Conservation (phyloP, 495 filamentous ascomycete genomes). For the Penicillium daleae region DNA sequence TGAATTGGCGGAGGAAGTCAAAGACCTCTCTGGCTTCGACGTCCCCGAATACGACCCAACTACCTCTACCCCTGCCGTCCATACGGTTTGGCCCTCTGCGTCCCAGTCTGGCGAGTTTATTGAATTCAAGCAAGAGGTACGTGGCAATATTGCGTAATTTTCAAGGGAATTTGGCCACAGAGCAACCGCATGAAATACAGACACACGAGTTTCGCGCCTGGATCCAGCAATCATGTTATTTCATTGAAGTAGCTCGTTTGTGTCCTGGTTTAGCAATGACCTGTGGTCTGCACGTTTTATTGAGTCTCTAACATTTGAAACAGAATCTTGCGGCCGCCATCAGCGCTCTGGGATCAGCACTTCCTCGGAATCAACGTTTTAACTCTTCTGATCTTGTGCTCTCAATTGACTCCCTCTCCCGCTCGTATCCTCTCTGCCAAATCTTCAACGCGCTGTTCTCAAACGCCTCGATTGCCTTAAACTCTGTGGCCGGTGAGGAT, state of each 20-base stretch:
- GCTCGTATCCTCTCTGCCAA: slow-evolving; percentile 76
- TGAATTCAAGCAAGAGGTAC: slow-evolving; percentile 70
- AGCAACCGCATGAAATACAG: neutral
- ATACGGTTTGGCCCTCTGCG: slow-evolving; percentile 62
- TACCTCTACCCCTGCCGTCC: slow-evolving; percentile 56
- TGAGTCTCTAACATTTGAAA: slow-evolving; percentile 10
- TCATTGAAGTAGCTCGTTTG: too few relatives aligned
- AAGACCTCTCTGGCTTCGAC: slow-evolving; percentile 44
- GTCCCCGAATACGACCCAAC: slow-evolving; percentile 56
- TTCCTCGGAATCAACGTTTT: slow-evolving; percentile 76
- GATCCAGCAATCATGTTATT: too few relatives aligned
- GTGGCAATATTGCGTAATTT: neutral
- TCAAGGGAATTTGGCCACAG: neutral
- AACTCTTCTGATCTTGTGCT: slow-evolving; percentile 78
- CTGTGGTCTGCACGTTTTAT: neutral
- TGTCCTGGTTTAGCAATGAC: too few relatives aligned
- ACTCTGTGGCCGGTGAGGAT: slow-evolving; percentile 74
- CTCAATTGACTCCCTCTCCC: slow-evolving; percentile 80
- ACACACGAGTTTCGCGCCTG: neutral
- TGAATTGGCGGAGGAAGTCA: slow-evolving; percentile 72
- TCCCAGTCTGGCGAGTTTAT: slow-evolving; percentile 66
- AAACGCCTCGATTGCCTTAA: slow-evolving; percentile 85
- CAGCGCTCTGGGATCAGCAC: slow-evolving; percentile 70
- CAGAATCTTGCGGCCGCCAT: slow-evolving; percentile 81
- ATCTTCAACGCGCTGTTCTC: slow-evolving; percentile 82